phyloP scores from a whole-genome alignment of 805 yeast genomes.

The Spathaspora boniae region DNA sequence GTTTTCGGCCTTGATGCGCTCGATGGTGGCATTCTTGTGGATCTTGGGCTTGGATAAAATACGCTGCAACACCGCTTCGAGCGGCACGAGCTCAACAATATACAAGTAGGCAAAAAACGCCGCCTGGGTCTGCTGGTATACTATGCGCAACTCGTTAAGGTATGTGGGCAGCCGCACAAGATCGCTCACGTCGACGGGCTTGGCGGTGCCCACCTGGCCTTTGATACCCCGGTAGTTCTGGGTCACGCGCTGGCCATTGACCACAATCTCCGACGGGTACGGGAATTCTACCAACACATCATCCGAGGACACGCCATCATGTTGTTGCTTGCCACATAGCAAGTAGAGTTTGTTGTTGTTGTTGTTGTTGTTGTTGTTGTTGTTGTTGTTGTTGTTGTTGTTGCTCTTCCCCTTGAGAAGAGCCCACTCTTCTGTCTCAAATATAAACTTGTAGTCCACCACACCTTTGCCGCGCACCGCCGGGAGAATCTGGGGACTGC shows the following conservation, averaged over 20 bases:
- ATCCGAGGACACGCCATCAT: slow-evolving; percentile 16
- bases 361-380: slow-evolving; percentile 17
- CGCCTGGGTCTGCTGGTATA: slow-evolving; percentile 55
- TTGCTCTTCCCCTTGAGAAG: slow-evolving; percentile 21
- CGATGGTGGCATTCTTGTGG: slow-evolving; percentile 45
- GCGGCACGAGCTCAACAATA: slow-evolving; percentile 44
- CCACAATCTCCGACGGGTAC: slow-evolving; percentile 59
- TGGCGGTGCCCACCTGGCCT: slow-evolving; percentile 71
- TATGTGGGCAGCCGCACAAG: slow-evolving; percentile 23
- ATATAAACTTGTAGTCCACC: slow-evolving; percentile 31
- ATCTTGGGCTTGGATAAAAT: slow-evolving; percentile 47
- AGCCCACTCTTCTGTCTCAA: slow-evolving; percentile 41
- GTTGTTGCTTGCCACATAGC: slow-evolving; percentile 45
- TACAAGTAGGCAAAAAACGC: slow-evolving; percentile 54
- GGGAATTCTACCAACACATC: slow-evolving; percentile 61
- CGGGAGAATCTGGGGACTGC: slow-evolving; percentile 44
- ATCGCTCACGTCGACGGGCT: slow-evolving; percentile 75
- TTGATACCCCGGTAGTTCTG: slow-evolving; percentile 60
- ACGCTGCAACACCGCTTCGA: slow-evolving; percentile 18
- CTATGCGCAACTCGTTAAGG: slow-evolving; percentile 45
- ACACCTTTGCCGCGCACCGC: slow-evolving; percentile 42
- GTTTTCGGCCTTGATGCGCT: slow-evolving; percentile 41
- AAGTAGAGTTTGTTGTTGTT: slow-evolving; percentile 40
- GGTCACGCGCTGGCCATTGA: slow-evolving; percentile 56
- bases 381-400: slow-evolving; percentile 17